A percentile compares a stretch with the other conserved stretches of the same genome.
Conservation (phyloP, 495 filamentous ascomycete genomes). For the Monascus purpureus region DNA sequence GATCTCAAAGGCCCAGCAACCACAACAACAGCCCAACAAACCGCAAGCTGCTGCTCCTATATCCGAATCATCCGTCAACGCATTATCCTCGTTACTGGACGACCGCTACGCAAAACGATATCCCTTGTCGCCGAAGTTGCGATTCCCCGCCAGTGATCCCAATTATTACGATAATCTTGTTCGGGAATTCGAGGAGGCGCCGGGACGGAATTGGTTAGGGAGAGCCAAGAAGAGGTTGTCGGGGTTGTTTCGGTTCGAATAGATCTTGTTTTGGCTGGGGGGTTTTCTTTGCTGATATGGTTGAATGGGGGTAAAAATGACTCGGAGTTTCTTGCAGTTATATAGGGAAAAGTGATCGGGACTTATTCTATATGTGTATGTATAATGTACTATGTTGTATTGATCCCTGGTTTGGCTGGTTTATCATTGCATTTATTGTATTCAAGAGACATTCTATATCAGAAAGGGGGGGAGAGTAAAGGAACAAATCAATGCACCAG, state of each 20-base stretch:
- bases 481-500: background rate
- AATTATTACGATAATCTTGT: conserved; percentile 62
- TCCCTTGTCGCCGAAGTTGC: conserved; percentile 43
- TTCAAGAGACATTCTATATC: too few species aligned
- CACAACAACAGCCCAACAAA: conserved; percentile 2
- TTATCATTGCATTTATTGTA: background rate
- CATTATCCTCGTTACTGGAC: conserved; percentile 60
- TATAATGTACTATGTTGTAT: background rate
- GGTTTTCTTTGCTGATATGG: too few species aligned
- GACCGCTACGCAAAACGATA: conserved; percentile 60
- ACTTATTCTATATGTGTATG: conserved; percentile 2
- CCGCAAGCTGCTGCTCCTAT: conserved; percentile 19
- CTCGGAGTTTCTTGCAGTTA: conserved; percentile 4
- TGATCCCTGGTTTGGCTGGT: background rate
- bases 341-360: conserved; percentile 3
- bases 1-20: conserved; percentile 5
- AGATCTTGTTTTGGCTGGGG: conserved; percentile 1
- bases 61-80: conserved; percentile 49
- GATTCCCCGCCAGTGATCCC: conserved; percentile 60
- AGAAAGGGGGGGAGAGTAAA: background rate
- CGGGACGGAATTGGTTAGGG: conserved; percentile 42
- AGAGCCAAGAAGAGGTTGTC: conserved; percentile 42
- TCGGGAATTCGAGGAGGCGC: conserved; percentile 59
- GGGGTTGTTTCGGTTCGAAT: conserved; percentile 49
- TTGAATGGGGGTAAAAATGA: too few species aligned